Conservation (phyloP, 202 grass and related monocot genomes). For the Schoenoplectus triqueter region DNA sequence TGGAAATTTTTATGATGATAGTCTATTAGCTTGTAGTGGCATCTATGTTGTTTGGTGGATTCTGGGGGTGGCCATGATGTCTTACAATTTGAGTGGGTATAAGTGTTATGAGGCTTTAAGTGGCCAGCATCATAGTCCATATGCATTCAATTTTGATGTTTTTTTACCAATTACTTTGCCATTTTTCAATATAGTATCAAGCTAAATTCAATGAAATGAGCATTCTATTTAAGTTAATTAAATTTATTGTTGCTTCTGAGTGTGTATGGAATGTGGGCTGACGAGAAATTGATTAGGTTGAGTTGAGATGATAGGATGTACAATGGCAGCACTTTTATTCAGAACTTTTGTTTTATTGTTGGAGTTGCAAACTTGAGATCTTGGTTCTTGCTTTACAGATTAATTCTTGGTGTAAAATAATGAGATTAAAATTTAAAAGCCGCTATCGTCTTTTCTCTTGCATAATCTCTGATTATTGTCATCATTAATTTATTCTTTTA, state of each 20-base stretch:
- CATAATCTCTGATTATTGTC: constrained; percentile 17
- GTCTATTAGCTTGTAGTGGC: background rate
- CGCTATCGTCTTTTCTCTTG: constrained; percentile 14
- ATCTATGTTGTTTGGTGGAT: background rate
- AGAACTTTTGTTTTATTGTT: constrained; percentile 26
- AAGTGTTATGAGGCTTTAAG: background rate
- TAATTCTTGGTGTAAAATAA: constrained; percentile 20
- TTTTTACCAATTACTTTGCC: background rate
- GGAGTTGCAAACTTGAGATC: background rate
- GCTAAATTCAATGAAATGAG: background rate
- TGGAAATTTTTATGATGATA: background rate
- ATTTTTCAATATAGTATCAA: constrained; percentile 3
- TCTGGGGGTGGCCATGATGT: background rate
- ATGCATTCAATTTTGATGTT: background rate
- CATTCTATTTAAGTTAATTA: background rate
- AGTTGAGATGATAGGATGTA: background rate
- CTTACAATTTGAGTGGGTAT: background rate
- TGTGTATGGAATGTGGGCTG: background rate
- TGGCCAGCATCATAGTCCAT: background rate
- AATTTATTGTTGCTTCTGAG: background rate
- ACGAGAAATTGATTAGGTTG: constrained; percentile 14
- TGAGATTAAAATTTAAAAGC: constrained; percentile 20
- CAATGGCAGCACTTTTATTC: background rate
- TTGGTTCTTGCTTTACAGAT: background rate
- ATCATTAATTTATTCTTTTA: constrained; percentile 32